Percentiles rank a stretch among this genome's conserved stretches.
Conservation (phyloP, 2,329 filamentous ascomycete species). For the Phaeoacremonium minimum region DNA sequence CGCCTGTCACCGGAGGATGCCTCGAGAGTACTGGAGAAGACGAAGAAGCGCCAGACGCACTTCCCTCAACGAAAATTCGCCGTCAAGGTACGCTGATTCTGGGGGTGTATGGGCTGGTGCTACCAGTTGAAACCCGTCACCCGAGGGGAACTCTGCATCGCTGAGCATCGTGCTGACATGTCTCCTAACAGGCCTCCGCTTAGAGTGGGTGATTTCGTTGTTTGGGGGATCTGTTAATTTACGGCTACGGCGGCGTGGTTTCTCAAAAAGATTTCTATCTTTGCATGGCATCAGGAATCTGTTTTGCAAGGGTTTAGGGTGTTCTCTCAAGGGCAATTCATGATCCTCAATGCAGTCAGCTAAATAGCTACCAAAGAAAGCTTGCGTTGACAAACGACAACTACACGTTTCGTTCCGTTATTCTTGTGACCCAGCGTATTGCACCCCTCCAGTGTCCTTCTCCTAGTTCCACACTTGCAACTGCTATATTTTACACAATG, state of each 20-base stretch:
- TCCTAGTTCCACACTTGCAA: too few relatives aligned
- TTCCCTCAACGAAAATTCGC: slow-evolving; percentile 99
- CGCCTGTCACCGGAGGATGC: slow-evolving; percentile 90
- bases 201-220: background rate
- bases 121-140: background rate
- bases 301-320: slow-evolving; percentile 7
- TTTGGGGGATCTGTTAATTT: too few relatives aligned
- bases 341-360: slow-evolving; percentile 9
- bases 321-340: too few relatives aligned
- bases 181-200: background rate
- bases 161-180: background rate
- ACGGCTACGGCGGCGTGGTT: slow-evolving; percentile 1
- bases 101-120: too few relatives aligned
- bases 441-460: too few relatives aligned
- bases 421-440: too few relatives aligned
- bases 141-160: background rate
- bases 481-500: too few relatives aligned
- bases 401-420: too few relatives aligned
- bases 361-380: slow-evolving; percentile 13
- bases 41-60: slow-evolving; percentile 92
- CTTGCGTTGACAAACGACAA: slow-evolving; percentile 11
- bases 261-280: slow-evolving; percentile 7
- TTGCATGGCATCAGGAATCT: slow-evolving; percentile 11
- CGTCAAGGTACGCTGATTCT: slow-evolving; percentile 74
- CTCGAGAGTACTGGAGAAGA: slow-evolving; percentile 80